Conservation (phyloP, 805 yeast genomes). For the Candida qinlingensis region DNA sequence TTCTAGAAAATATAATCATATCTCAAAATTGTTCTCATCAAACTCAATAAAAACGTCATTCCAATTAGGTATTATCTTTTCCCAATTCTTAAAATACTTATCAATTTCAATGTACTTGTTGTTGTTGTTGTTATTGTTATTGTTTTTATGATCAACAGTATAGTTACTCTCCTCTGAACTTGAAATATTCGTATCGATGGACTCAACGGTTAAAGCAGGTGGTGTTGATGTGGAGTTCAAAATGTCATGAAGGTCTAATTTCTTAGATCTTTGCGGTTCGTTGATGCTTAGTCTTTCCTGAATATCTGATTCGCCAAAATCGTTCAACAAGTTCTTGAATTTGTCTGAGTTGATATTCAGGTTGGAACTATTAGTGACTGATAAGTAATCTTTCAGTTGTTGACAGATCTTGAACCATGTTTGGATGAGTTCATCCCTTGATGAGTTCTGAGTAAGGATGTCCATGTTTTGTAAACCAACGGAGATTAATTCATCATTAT, state of each 20-base stretch:
- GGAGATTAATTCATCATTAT: slow-evolving; percentile 18
- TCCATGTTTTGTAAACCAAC: slow-evolving; percentile 25
- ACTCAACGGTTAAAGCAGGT: background rate
- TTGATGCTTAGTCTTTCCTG: slow-evolving; percentile 17
- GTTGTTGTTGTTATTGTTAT: background rate
- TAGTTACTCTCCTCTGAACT: too few species aligned
- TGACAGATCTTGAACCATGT: slow-evolving; percentile 27
- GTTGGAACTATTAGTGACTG: slow-evolving; percentile 6
- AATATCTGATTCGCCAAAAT: slow-evolving; percentile 29
- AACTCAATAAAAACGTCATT: slow-evolving; percentile 14
- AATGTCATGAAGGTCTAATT: slow-evolving; percentile 13
- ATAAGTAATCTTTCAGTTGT: slow-evolving; percentile 24
- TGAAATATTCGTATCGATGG: background rate
- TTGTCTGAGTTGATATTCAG: slow-evolving; percentile 14
- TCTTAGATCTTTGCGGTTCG: slow-evolving; percentile 8
- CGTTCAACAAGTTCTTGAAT: slow-evolving; percentile 25
- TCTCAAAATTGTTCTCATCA: background rate
- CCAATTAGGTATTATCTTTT: slow-evolving; percentile 16
- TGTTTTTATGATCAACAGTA: background rate
- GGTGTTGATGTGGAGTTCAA: slow-evolving; percentile 4
- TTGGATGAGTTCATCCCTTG: slow-evolving; percentile 29
- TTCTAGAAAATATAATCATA: too few species aligned
- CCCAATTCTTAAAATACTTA: slow-evolving; percentile 13
- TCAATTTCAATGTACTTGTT: slow-evolving; percentile 10
- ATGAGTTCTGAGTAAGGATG: slow-evolving; percentile 24